Evolutionary conservation across 179 eudicot species (phyloP), one percentile per base, ranked within the genome.

Genomic region (Spergularia azorica): DNA sequence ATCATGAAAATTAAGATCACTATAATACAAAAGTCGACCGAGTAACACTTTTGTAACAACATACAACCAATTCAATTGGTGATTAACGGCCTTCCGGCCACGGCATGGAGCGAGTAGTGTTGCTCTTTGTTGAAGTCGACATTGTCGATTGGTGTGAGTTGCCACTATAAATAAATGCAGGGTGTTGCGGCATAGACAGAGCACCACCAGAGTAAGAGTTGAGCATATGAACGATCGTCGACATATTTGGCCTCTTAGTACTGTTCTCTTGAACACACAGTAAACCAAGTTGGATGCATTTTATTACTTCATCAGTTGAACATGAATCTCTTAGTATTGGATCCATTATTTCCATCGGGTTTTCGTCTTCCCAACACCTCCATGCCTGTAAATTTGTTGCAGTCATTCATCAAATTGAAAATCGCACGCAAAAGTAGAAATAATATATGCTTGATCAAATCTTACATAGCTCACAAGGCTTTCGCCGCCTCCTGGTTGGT

Each of bases 401-500:
- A 52, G 3, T 3, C 2, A 18, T 67, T 10, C 16, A 67, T 17
- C 9, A 11, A 48, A 26, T 26, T 0, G 26, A 17, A 20, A 17
- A 48, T 11, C 15, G n/a, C n/a, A n/a, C 48, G 0, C 13, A 64
- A 17, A 11, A 38, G 8, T 12, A 43, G 9, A 11, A 0, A 12
- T 6, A 4, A 43, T 7, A 57, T 7, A 46, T 12, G 46, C 4
- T n/a, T n/a, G n/a, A n/a, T 12, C 21, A 77, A 50, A 26, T 74
- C 85, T 82, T 13, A 82, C 85, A 79, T 75, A 75, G 79, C 74
- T 71, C 21, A 82, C 61, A 70, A 82, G 82, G 52, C 72, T 72
- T 50, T 78, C 82, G 16, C 66, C 59, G 0, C 18, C 10, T 26
- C 63, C 85, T 2, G 61, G 73, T 70, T 70, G 73, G 20, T 70